Evolutionary conservation across 2,329 filamentous ascomycete genomes (phyloP), one percentile per base, ranked within the genome.

Genomic region (Epichloe amarillans): DNA sequence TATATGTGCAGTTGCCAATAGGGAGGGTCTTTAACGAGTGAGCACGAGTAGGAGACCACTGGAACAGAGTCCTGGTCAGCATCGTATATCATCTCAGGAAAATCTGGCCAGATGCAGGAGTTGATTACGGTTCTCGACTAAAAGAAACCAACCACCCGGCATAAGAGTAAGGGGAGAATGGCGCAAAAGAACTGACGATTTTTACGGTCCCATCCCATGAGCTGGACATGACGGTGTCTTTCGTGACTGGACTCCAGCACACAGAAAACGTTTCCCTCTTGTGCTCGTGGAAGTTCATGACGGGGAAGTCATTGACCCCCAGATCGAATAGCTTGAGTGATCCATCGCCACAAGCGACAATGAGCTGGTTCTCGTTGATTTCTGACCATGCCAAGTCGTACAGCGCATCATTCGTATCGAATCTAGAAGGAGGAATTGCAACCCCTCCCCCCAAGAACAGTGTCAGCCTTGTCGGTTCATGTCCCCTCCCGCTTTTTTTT

Each of bases 121-220:
- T 12, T 12, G 17, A 12, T n/a, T 5, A 19, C 26, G 26, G 26
- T 14, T 33, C 42, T 35, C 42, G 1, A 21, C 17, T 17, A 8
- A 0, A 12, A 26, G 1, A 12, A 26, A 15, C 12, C 30, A 19
- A 8, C 8, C 23, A 1, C 23, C 19, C 19, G 43, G 19, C n/a
- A 19, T 5, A 14, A 8, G 1, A 4, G 8, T 26, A 1, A 17
- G 7, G 17, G 5, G 33, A 21, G 41, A 30, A 23, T 3, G 45
- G 6, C 8, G 26, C 4, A 7, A 12, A 42, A 3, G 3, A 4
- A 55, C 75, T 53, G 63, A 83, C 82, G 61, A 98, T 82, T 71
- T 96, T 96, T 60, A 97, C 81, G 2, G 88, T 94, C 47, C 93
- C 93, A 62, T 98, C 93, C 93, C 93, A 98, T 5, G 88, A 95